Evolutionary conservation across 805 yeast species (phyloP).

Genomic region (Grigorovia transvaalensis): DNA sequence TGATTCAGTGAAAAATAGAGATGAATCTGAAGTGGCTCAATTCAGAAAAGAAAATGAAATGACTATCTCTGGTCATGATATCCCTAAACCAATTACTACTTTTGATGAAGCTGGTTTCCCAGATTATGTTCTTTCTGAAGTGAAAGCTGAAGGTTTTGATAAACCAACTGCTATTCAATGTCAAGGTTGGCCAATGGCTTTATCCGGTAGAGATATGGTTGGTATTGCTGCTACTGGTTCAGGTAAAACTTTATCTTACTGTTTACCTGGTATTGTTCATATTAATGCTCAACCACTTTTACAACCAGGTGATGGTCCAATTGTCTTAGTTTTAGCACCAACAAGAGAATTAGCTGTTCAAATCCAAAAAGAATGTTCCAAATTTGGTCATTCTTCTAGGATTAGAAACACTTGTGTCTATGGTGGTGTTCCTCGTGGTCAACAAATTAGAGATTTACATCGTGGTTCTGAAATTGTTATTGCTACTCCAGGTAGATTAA

Average conservation of each 20-base stretch:
- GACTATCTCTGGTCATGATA: constrained; percentile 72
- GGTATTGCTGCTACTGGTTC: constrained; percentile 99
- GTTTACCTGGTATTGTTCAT: constrained; percentile 94
- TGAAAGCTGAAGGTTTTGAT: constrained; percentile 84
- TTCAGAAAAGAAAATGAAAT: constrained; percentile 82
- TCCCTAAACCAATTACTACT: constrained; percentile 86
- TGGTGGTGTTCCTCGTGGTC: constrained; percentile 99
- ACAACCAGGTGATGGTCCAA: constrained; percentile 93
- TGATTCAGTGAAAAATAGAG: constrained; percentile 63
- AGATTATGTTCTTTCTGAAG: constrained; percentile 79
- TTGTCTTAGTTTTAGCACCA: constrained; percentile 91
- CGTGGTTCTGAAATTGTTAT: constrained; percentile 93
- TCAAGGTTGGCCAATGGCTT: constrained; percentile 99
- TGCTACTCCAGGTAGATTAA: constrained; percentile 98
- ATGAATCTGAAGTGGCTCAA: constrained; percentile 57
- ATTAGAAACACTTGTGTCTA: constrained; percentile 95
- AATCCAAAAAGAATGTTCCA: constrained; percentile 91
- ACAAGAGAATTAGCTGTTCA: constrained; percentile 98
- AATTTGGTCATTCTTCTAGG: constrained; percentile 85
- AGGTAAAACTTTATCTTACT: constrained; percentile 95
- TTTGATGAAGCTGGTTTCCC: constrained; percentile 99
- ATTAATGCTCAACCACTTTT: constrained; percentile 96
- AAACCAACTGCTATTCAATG: constrained; percentile 95
- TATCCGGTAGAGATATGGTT: constrained; percentile 96
- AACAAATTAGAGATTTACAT: constrained; percentile 89